Base-by-base conservation (phyloP, 202 grass and related monocot species). In the Panicum hallii region DNA sequence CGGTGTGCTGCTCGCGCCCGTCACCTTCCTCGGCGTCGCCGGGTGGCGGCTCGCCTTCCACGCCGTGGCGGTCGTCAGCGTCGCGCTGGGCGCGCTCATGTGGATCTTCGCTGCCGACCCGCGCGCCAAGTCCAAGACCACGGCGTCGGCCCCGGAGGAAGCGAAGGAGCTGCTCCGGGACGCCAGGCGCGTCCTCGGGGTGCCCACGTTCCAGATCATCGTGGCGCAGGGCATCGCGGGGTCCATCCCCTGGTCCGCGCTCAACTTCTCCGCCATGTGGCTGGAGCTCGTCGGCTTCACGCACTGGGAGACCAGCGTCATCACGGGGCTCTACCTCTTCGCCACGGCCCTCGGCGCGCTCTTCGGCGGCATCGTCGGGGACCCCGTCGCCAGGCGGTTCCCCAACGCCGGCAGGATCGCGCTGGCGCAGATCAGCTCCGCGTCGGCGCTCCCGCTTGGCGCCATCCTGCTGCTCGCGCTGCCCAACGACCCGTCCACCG, bases 211-310 rank as follows among this genome's bases (percentile, higher is more conserved):
- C 77, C 91, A 88, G 80, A 87, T 91, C 70, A 85, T 91, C 77
- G 86, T 88, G 0, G 89, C 85, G 19, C 85, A 91, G 88, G 92
- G 92, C 41, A 80, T 94, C 73, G 89, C 89, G 0, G 92, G 89
- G 0, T 65, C 81, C 17, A 89, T 94, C 26, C 40, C 78, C 1
- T 90, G 89, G 70, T 87, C 86, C 17, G 86, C 68, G 47, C 86
- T 94, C 86, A 91, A 90, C 85, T 94, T 94, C 87, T 62, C 84
- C 7, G 72, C 92, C 17, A 94, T 94, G 92, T 94, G 86, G 92
- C 87, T 94, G 0, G 92, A 94, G 80, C 92, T 94, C 41, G 75
- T 70, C 7, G 92, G 92, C 0, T 94, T 94, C 80, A 87, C 86
- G 61, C 80, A 89, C 55, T 65, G 78, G 83, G 17, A 94, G 83